These are phyloP conservation scores for Kodamaea fukazawae DNA, from an alignment of 805 yeast genomes.

Conservation along the genomic window DNA sequence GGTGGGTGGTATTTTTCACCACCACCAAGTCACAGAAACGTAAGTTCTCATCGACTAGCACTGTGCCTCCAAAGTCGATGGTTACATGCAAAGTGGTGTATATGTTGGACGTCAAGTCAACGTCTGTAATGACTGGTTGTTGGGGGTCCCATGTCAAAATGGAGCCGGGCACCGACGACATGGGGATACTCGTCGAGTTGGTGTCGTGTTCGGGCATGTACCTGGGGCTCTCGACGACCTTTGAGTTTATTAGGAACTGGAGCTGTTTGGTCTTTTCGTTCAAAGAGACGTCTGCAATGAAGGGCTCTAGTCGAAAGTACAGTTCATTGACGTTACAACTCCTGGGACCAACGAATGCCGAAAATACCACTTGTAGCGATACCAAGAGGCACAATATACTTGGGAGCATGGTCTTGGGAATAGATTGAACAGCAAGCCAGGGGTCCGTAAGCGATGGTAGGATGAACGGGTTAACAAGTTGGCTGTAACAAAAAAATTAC, in stretches of 20 bases:
- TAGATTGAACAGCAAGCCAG: too few species aligned
- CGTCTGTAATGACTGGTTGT: conserved; percentile 35
- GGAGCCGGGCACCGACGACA: neutral
- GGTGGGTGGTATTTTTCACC: conserved; percentile 34
- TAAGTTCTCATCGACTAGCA: conserved; percentile 35
- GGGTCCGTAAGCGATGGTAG: too few species aligned
- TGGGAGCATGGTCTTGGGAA: neutral
- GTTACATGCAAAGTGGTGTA: conserved; percentile 49
- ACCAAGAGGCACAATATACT: conserved; percentile 4
- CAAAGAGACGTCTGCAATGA: conserved; percentile 35
- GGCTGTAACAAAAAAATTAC: too few species aligned
- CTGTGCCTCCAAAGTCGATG: conserved; percentile 43
- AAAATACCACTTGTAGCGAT: conserved; percentile 11
- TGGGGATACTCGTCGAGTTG: conserved; percentile 2
- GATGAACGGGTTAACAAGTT: too few species aligned
- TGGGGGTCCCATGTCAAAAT: neutral
- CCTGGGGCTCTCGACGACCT: conserved; percentile 17
- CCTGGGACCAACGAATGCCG: conserved; percentile 24
- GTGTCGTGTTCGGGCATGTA: neutral
- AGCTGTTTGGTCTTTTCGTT: conserved; percentile 27
- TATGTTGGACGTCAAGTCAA: conserved; percentile 43
- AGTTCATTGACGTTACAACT: conserved; percentile 12
- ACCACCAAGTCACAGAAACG: conserved; percentile 43
- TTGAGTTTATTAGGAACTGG: conserved; percentile 35
- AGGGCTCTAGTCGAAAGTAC: conserved; percentile 19